A percentile compares a stretch with the other conserved stretches of the same genome.
Conservation (phyloP, 768 basidiomycete species). For the Porpolomopsis calyptriformis region DNA sequence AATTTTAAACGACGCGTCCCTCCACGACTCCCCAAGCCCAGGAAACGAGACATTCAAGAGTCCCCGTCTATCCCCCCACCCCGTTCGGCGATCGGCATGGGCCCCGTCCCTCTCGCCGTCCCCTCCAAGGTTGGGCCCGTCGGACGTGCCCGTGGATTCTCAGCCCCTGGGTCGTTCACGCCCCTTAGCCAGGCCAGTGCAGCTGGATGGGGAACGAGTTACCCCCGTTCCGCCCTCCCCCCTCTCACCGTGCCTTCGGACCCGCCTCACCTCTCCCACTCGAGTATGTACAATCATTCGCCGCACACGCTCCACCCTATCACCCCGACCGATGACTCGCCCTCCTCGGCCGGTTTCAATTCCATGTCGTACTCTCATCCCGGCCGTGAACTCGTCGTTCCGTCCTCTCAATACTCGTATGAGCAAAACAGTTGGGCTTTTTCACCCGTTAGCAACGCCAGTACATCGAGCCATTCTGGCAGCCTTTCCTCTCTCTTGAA, state of each 20-base stretch:
- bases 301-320: constrained; percentile 57
- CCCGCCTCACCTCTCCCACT: constrained; percentile 48
- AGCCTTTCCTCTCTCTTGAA: constrained; percentile 73
- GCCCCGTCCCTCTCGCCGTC: constrained; percentile 53
- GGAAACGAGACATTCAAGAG: constrained; percentile 69
- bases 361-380: constrained; percentile 35
- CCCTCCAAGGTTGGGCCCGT: constrained; percentile 41
- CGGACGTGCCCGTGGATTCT: constrained; percentile 68
- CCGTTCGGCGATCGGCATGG: constrained; percentile 65
- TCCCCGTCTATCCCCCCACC: constrained; percentile 63
- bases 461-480: constrained; percentile 55
- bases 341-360: constrained; percentile 35
- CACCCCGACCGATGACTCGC: constrained; percentile 61
- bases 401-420: constrained; percentile 53
- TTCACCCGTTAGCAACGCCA: constrained; percentile 33
- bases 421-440: constrained; percentile 51
- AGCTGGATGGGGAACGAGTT: constrained; percentile 49
- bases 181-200: constrained; percentile 52
- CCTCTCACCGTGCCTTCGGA: constrained; percentile 79
- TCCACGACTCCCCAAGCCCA: constrained; percentile 79
- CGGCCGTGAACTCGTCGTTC: constrained; percentile 31
- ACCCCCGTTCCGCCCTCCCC: constrained; percentile 57
- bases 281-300: constrained; percentile 49
- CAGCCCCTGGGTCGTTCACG: constrained; percentile 71
- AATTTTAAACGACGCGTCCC: constrained; percentile 95